A percentile compares a stretch with the other conserved stretches of the same genome.
Evolutionary conservation across 768 basidiomycete genomes (phyloP).

Genomic region (Terana coerulea): DNA sequence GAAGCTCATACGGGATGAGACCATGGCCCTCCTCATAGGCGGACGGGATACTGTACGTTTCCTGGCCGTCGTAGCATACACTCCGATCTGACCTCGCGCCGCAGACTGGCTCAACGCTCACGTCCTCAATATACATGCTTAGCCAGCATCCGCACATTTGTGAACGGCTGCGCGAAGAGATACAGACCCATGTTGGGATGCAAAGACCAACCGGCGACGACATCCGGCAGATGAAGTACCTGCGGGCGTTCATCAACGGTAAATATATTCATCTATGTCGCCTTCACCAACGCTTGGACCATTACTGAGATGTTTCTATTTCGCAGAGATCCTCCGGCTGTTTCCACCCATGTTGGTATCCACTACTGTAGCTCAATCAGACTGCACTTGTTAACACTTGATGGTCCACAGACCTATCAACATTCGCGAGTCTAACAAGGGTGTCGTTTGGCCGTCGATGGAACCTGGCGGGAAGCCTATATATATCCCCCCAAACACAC

Average conservation of each 20-base stretch:
- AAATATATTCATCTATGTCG: background rate
- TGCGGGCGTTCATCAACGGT: conserved; percentile 28
- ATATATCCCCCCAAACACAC: conserved; percentile 23
- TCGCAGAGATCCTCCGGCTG: conserved; percentile 27
- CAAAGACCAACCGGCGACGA: conserved; percentile 29
- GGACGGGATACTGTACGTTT: conserved; percentile 26
- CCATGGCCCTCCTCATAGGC: conserved; percentile 28
- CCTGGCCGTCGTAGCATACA: background rate
- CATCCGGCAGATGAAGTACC: conserved; percentile 28
- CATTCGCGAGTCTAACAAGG: conserved; percentile 19
- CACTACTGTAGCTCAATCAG: background rate
- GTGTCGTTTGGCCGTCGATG: conserved; percentile 13
- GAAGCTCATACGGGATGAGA: conserved; percentile 21
- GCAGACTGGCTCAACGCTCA: conserved; percentile 24
- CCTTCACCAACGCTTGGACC: background rate
- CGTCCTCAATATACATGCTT: conserved; percentile 29
- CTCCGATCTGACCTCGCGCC: conserved; percentile 3
- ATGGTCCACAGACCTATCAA: conserved; percentile 29
- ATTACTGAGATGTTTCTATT: background rate
- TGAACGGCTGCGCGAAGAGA: conserved; percentile 26
- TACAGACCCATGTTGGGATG: conserved; percentile 24
- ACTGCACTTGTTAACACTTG: background rate
- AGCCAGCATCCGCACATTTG: conserved; percentile 27
- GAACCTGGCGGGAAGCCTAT: conserved; percentile 19
- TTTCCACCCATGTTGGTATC: conserved; percentile 28